Evolutionary conservation across 805 yeast genomes (phyloP).

Genomic region (Metschnikowia anglica): DNA sequence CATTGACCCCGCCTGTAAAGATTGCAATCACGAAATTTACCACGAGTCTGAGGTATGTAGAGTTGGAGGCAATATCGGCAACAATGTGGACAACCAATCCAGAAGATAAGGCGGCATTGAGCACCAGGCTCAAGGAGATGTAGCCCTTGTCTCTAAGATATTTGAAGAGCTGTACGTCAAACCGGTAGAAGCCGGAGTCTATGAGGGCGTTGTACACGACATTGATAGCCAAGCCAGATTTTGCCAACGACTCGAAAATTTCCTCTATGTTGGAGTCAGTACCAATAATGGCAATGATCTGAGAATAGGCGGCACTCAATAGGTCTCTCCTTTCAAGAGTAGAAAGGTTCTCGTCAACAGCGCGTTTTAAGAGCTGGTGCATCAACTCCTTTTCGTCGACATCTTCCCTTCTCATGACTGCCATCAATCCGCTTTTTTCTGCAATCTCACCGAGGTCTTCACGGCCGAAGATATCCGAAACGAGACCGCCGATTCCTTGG

Average conservation of each 20-base stretch:
- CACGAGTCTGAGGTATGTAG: conserved; percentile 15
- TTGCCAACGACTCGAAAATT: conserved; percentile 23
- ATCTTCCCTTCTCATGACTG: conserved; percentile 13
- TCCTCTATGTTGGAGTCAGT: conserved; percentile 20
- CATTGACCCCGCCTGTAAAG: conserved; percentile 15
- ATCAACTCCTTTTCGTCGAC: conserved; percentile 11
- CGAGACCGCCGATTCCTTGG: conserved; percentile 5
- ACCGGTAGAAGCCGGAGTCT: conserved; percentile 20
- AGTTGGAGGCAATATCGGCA: conserved; percentile 14
- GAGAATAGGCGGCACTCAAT: conserved; percentile 11
- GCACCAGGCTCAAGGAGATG: conserved; percentile 14
- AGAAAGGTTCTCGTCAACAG: conserved; percentile 2
- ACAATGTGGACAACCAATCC: conserved; percentile 16
- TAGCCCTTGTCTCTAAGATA: conserved; percentile 17
- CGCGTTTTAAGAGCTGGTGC: conserved; percentile 7
- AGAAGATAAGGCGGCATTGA: conserved; percentile 16
- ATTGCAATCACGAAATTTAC: conserved; percentile 16
- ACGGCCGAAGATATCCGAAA: conserved; percentile 14
- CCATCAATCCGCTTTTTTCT: conserved; percentile 9
- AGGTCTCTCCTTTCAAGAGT: conserved; percentile 14
- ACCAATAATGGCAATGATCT: conserved; percentile 21
- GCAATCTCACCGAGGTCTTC: conserved; percentile 13
- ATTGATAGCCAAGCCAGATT: conserved; percentile 26
- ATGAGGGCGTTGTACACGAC: conserved; percentile 19
- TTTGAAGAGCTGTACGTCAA: conserved; percentile 20